Evolutionary conservation across 305 asterid species (phyloP).

Genomic region (Fraxinus dipetala): DNA sequence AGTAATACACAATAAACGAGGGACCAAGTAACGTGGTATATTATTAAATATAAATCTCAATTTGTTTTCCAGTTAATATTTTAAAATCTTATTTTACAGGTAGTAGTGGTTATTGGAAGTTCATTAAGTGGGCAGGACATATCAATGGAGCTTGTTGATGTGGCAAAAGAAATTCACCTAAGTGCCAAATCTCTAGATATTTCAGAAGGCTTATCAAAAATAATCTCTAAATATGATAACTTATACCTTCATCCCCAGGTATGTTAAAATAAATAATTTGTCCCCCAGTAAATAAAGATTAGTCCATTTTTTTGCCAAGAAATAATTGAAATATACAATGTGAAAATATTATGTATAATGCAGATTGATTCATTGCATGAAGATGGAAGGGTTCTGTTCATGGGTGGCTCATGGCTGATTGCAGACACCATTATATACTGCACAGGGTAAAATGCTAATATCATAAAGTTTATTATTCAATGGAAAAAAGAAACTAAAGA

Average conservation of each 20-base stretch:
- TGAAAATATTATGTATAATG: constrained; percentile 10
- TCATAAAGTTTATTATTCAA: background rate
- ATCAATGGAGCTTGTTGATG: constrained; percentile 68
- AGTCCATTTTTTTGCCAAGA: background rate
- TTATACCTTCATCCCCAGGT: constrained; percentile 74
- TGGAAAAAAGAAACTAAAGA: background rate
- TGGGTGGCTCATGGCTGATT: constrained; percentile 49
- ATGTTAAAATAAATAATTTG: background rate
- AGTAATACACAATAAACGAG: too few species aligned
- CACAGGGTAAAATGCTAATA: constrained; percentile 60
- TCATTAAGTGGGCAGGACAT: constrained; percentile 88
- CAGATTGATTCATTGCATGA: constrained; percentile 78
- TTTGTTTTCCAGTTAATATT: background rate
- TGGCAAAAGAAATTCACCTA: constrained; percentile 73
- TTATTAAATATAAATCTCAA: background rate
- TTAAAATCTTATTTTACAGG: constrained; percentile 33
- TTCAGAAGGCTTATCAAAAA: constrained; percentile 63
- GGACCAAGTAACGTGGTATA: background rate
- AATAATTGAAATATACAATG: background rate
- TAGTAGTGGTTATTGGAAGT: constrained; percentile 83
- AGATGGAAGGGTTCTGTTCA: constrained; percentile 67
- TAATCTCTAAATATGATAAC: constrained; percentile 54
- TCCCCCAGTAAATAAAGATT: background rate
- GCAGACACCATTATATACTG: constrained; percentile 82
- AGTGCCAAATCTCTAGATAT: constrained; percentile 50